Conservation (phyloP, 768 basidiomycete species). For the Dioszegia aurantiaca region DNA sequence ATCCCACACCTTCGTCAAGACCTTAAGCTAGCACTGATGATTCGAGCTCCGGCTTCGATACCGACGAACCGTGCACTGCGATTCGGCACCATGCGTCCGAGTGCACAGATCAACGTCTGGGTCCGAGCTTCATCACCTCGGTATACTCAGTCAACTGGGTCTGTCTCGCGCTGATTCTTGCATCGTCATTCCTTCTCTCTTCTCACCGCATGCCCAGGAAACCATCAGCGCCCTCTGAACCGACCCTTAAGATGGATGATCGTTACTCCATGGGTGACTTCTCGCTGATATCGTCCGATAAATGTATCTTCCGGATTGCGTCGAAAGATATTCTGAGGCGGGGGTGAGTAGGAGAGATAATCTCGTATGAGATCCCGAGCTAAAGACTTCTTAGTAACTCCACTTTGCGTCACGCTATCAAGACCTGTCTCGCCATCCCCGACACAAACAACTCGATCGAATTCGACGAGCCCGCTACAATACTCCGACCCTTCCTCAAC, state of each 20-base stretch:
- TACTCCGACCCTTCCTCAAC: slow-evolving; percentile 8
- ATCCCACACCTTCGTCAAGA: no score
- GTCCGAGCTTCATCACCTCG: no score
- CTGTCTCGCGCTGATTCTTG: no score
- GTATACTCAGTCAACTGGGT: no score
- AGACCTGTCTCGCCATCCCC: slow-evolving; percentile 2
- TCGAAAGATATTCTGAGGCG: not conserved
- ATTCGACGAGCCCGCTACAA: slow-evolving; percentile 1
- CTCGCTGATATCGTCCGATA: slow-evolving; percentile 6
- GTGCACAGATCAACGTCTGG: no score
- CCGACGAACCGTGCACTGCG: no score
- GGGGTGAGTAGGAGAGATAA: not conserved
- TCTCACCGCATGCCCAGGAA: not conserved
- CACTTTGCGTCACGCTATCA: not conserved
- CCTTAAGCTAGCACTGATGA: no score
- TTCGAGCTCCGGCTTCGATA: no score
- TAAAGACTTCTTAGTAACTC: not conserved
- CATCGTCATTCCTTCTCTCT: no score
- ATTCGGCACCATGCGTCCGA: no score
- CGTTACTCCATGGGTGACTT: not conserved
- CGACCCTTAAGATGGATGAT: not conserved
- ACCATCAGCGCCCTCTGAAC: not conserved
- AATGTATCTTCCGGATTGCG: slow-evolving; percentile 3
- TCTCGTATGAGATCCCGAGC: no score
- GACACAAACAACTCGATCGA: slow-evolving; percentile 7